These are phyloP conservation scores for Endocladia muricata DNA, from an alignment of 31 red algal species.

Conservation along the genomic window DNA sequence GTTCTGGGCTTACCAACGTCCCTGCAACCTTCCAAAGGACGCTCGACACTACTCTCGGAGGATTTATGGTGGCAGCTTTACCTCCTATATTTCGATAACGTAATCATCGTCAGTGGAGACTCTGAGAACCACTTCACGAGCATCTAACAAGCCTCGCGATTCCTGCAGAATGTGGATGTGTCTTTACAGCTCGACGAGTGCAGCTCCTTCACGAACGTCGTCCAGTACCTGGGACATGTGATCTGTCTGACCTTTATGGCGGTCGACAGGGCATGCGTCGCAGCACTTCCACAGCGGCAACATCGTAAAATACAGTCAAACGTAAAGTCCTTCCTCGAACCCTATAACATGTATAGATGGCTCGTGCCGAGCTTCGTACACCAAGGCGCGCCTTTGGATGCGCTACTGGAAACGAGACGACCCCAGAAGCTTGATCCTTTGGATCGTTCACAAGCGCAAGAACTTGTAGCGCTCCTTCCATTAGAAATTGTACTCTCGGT, in stretches of 20 bases:
- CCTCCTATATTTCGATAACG: conserved; percentile 43
- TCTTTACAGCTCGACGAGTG: conserved; percentile 20
- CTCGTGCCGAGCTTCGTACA: conserved; percentile 13
- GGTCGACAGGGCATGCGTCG: background rate
- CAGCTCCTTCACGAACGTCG: background rate
- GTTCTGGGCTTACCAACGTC: conserved; percentile 44
- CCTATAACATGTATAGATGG: conserved; percentile 11
- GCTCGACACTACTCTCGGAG: conserved; percentile 25
- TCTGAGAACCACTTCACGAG: conserved; percentile 7
- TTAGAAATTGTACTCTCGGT: background rate
- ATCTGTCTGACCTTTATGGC: background rate
- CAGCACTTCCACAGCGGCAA: background rate
- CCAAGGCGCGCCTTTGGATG: conserved; percentile 5
- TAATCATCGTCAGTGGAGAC: conserved; percentile 21
- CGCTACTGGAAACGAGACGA: background rate
- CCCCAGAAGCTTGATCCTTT: background rate
- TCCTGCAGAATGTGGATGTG: background rate
- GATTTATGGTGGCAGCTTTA: background rate
- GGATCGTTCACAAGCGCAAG: background rate
- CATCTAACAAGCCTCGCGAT: background rate
- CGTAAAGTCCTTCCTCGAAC: background rate
- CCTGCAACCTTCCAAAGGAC: conserved; percentile 42
- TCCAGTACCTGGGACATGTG: conserved; percentile 11
- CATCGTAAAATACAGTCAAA: conserved; percentile 4
- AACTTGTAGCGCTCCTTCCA: background rate